Evolutionary conservation across 2,329 filamentous ascomycete species (phyloP), one percentile per base, ranked within the genome.

Genomic region (Decorospora gaudefroyi): DNA sequence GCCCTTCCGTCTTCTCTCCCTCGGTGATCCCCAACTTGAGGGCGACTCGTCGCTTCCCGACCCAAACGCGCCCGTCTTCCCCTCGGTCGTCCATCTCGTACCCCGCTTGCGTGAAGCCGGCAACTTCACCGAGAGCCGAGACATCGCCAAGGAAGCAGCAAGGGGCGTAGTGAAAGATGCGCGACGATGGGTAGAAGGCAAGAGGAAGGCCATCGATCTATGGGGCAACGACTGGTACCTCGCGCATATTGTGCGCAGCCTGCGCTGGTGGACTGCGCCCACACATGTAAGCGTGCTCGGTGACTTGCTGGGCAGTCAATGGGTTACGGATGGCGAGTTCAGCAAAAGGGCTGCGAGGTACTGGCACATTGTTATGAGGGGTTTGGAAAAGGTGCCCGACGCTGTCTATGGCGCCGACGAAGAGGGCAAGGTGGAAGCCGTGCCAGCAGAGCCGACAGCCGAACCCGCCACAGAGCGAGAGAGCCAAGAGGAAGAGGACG

Each of bases 201-300:
- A 79, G 36, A 81, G 88, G 53, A 99, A 99, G 74, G 80, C 82
- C 12, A 70, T 99, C 57, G 93, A 99, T 70, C 80, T 96, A 2
- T 82, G 90, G 62, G 93, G 93, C 3, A 99, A 99, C 71, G 93
- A 99, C 72, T 88, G 84, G 64, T 99, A 97, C 70, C 81, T 99
- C 21, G 89, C 88, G 13, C 93, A 99, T 69, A 90, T 96, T 46
- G 96, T 95, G 71, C 82, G 89, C 11, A 87, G 84, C 0, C 72
- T 96, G 35, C 79, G 82, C 55, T 95, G 90, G 89, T 95, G 88
- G 86, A 82, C 87, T 0, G 74, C 77, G 11, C 93, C 93, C 6
- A 95, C 89, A 0, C 93, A 99, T 68, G 83, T 93, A 13, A 84
- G 87, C 0, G 90, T 97, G 0, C 77, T 99, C 3, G 93, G 93